Evolutionary conservation across 257 asterid species (phyloP), one percentile per base, ranked within the genome.

Genomic region (Asclepias syriaca): DNA sequence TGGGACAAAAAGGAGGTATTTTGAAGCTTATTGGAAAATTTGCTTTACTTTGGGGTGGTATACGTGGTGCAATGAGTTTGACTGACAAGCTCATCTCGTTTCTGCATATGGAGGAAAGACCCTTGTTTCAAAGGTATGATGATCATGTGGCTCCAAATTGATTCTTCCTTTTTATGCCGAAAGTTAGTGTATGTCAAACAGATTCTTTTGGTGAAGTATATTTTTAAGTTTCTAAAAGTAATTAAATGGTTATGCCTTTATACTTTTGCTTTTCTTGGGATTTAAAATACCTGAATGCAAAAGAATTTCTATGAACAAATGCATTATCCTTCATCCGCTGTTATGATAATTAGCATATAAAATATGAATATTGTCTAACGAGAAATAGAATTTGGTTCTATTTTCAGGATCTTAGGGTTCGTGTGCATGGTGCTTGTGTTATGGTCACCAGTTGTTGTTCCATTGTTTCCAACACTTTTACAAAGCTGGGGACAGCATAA

Each of bases 31-130:
- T 95, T 51, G 94, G 91, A 22, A 95, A 92, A 72, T 66, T 91
- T 76, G 99, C 97, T 66, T 73, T 95, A 82, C 95, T 95, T 72
- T 95, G 98, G 96, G 98, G 99, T 83, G 99, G 99, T 71, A 50
- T 95, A 70, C 97, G 97, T 74, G 99, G 99, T 77, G 99, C 99
- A 70, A 81, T 95, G 87, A 95, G 94, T 87, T 84, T 95, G 74
- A 77, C 90, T 53, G 87, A 90, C 82, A 95, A 85, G 81, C 98
- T 95, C 80, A 86, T 95, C 81, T 84, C 89, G 61, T 88, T 90
- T 83, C 86, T 92, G 70, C 96, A 58, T 77, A 37, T 95, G 78
- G 86, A 96, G 63, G 99, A 95, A 57, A 96, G 97, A 24, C 97
- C 98, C 51, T 67, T 95, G 78, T 68, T 75, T 72, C 97, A 88